Percentiles rank a stretch among this genome's conserved stretches.
Conservation (phyloP, 2,329 filamentous ascomycete genomes). For the Beauveria pseudobassiana region DNA sequence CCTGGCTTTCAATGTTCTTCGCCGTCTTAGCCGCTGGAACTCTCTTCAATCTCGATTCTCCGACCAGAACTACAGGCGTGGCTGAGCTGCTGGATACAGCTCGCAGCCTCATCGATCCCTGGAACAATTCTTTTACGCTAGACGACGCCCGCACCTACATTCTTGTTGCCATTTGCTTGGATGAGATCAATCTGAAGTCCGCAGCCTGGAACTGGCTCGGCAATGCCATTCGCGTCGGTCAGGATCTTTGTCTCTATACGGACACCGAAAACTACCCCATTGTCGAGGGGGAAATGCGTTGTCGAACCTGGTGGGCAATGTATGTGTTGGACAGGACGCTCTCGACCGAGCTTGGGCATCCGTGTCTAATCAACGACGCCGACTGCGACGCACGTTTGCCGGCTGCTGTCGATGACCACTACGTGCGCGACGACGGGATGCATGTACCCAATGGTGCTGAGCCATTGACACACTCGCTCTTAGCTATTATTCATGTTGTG, state of each 20-base stretch:
- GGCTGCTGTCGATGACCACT: constrained; percentile 72
- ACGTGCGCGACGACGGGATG: constrained; percentile 53
- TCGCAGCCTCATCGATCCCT: constrained; percentile 65
- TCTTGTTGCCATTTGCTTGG: constrained; percentile 69
- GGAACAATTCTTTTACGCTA: constrained; percentile 69
- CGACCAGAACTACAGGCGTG: constrained; percentile 44
- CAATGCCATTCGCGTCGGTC: constrained; percentile 68
- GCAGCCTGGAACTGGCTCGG: constrained; percentile 83
- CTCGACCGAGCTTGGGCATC: constrained; percentile 72
- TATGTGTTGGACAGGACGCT: constrained; percentile 82
- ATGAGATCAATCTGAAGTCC: constrained; percentile 80
- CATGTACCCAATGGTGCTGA: constrained; percentile 42
- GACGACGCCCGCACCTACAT: constrained; percentile 68
- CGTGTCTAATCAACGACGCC: constrained; percentile 74
- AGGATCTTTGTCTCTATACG: constrained; percentile 74
- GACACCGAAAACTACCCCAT: constrained; percentile 67
- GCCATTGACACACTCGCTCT: constrained; percentile 60
- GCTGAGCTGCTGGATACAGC: constrained; percentile 65
- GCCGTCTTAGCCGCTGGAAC: constrained; percentile 76
- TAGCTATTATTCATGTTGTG: constrained; percentile 75
- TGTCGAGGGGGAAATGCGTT: constrained; percentile 77
- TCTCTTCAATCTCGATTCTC: constrained; percentile 54
- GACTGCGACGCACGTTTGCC: constrained; percentile 84
- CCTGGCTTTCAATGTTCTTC: constrained; percentile 76
- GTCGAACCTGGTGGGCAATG: constrained; percentile 87